phyloP scores from a whole-genome alignment of 2,329 filamentous ascomycete genomes.

The Curvularia hawaiiensis region DNA sequence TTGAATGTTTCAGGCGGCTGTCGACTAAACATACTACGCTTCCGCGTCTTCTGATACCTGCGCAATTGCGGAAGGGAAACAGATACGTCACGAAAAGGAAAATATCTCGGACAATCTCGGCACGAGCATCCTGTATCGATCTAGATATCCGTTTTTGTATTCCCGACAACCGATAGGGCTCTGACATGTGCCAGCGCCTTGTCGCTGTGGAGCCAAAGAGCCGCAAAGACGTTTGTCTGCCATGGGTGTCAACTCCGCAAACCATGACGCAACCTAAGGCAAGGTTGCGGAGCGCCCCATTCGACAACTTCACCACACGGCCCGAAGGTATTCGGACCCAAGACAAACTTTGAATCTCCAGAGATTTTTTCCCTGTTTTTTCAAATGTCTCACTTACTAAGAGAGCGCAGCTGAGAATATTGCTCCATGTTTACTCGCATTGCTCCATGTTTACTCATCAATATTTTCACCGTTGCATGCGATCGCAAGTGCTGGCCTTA shows the following conservation, averaged over 20 bases:
- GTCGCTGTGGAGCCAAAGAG: neutral
- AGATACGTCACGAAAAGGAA: neutral
- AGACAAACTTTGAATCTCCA: neutral
- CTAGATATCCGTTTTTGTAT: neutral
- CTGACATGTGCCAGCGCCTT: constrained; percentile 1
- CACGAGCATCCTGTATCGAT: neutral
- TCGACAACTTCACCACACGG: constrained; percentile 2
- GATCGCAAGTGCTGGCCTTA: neutral
- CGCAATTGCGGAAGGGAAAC: neutral
- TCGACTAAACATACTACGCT: neutral
- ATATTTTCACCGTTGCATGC: neutral
- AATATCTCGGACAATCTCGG: constrained; percentile 1
- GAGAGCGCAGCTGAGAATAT: neutral
- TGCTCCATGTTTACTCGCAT: neutral
- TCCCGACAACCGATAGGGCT: constrained; percentile 4
- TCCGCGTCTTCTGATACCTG: neutral
- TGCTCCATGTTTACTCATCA: neutral
- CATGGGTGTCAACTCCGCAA: neutral
- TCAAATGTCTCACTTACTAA: neutral
- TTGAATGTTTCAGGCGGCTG: neutral
- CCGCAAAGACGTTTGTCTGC: neutral
- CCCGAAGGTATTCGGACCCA: constrained; percentile 7
- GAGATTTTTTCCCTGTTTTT: neutral
- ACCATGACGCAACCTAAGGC: constrained; percentile 2
- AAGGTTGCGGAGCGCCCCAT: neutral